Percentiles rank a stretch among this genome's conserved stretches.
phyloP scores from a whole-genome alignment of 1,284 basidiomycete genomes.

The Meira miltonrushii region DNA sequence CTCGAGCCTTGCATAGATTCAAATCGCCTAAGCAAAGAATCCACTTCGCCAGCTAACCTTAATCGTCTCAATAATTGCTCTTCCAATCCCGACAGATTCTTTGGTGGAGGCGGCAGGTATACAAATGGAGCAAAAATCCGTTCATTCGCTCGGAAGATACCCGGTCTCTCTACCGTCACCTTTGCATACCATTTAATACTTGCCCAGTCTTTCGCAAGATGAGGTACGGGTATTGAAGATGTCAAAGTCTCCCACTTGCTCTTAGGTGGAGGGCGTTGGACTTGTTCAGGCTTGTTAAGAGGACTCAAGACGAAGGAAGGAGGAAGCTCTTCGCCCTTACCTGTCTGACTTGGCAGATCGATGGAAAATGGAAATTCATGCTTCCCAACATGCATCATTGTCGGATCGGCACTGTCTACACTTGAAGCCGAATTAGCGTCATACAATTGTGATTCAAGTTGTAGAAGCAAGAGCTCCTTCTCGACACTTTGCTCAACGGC shows the following conservation, averaged over 20 bases:
- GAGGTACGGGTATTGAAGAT: not conserved
- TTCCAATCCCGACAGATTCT: constrained; percentile 6
- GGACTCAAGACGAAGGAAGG: constrained; percentile 16
- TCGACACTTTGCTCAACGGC: constrained; percentile 10
- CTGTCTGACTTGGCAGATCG: constrained; percentile 15
- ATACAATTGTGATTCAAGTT: constrained; percentile 29
- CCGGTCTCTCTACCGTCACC: constrained; percentile 37
- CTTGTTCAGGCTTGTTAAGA: not conserved
- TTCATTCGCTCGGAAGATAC: constrained; percentile 35
- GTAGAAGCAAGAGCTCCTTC: constrained; percentile 26
- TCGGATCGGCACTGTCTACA: constrained; percentile 10
- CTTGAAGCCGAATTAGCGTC: constrained; percentile 9
- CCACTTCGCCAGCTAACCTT: constrained; percentile 21
- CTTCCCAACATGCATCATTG: constrained; percentile 22
- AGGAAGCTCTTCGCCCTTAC: constrained; percentile 12
- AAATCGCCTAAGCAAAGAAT: constrained; percentile 16
- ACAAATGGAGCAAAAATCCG: constrained; percentile 43
- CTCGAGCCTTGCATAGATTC: not conserved
- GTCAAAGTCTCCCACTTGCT: not conserved
- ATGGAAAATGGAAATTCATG: constrained; percentile 30
- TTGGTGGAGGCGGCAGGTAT: constrained; percentile 40
- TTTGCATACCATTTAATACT: constrained; percentile 47
- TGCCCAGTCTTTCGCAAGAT: constrained; percentile 26
- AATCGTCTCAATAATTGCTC: constrained; percentile 23
- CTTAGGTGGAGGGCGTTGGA: not conserved